These are phyloP conservation scores for Tricholoma hemisulphureum DNA, from an alignment of 768 basidiomycete species.

Conservation along the genomic window DNA sequence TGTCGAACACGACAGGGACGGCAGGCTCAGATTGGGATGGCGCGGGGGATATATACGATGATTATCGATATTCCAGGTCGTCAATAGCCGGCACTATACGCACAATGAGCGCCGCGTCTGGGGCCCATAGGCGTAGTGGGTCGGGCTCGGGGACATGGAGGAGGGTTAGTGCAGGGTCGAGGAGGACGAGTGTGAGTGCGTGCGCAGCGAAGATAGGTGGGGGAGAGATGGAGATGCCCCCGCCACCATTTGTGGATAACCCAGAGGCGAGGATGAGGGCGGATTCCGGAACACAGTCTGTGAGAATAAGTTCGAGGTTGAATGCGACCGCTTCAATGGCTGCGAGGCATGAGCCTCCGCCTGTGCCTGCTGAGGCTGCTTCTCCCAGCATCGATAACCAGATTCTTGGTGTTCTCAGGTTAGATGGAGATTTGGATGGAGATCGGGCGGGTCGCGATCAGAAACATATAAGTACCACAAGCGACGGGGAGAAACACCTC, in stretches of 20 bases:
- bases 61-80: constrained; percentile 70
- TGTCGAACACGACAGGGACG: constrained; percentile 18
- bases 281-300: neutral
- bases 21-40: constrained; percentile 59
- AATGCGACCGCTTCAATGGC: neutral
- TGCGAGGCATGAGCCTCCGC: neutral
- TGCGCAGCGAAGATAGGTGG: neutral
- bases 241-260: constrained; percentile 11
- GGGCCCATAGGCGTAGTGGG: neutral
- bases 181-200: neutral
- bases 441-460: neutral
- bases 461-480: neutral
- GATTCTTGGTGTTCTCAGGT: neutral
- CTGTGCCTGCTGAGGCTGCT: neutral
- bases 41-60: constrained; percentile 73
- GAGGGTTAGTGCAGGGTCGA: constrained; percentile 1
- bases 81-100: constrained; percentile 45
- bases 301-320: neutral
- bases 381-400: too few relatives aligned
- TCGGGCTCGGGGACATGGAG: neutral
- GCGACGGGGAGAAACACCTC: too few relatives aligned
- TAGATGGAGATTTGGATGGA: neutral
- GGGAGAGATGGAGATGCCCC: constrained; percentile 4
- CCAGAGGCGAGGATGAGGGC: constrained; percentile 9
- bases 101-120: constrained; percentile 6